phyloP scores from a whole-genome alignment of 441 rosid genomes.

The Corymbia citriodora region DNA sequence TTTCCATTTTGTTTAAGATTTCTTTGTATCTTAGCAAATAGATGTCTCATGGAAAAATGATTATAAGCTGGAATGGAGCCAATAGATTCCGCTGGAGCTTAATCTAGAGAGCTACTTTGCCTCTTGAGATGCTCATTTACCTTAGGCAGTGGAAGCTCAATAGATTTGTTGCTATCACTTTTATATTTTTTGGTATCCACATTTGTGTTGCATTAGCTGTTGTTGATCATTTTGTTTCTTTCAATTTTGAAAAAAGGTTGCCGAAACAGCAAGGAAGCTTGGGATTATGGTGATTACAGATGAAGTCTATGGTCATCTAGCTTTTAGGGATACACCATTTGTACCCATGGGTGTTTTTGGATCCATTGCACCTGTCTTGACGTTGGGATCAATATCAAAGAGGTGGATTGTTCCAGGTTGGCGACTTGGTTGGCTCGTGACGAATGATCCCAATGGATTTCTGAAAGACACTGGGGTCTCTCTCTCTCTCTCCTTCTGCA shows the following conservation, averaged over 20 bases:
- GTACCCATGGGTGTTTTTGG: slow-evolving; percentile 10
- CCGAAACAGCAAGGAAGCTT: slow-evolving; percentile 12
- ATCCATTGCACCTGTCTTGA: slow-evolving; percentile 1
- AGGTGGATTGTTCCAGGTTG: slow-evolving; percentile 13
- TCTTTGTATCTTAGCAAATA: neutral
- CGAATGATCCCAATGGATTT: slow-evolving; percentile 2
- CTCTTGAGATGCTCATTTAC: neutral
- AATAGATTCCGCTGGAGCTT: neutral
- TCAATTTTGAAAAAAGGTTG: neutral
- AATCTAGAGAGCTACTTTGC: neutral
- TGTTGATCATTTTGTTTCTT: neutral
- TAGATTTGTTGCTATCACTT: neutral
- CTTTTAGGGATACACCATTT: slow-evolving; percentile 5
- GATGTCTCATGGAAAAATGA: neutral
- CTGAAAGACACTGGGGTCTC: slow-evolving; percentile 1
- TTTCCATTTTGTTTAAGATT: neutral
- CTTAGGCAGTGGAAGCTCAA: neutral
- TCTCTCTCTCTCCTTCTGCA: neutral
- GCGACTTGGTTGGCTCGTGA: slow-evolving; percentile 11
- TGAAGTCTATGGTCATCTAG: slow-evolving; percentile 1
- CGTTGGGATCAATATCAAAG: slow-evolving; percentile 8
- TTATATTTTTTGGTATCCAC: neutral
- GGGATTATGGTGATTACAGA: slow-evolving; percentile 3
- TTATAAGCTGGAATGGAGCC: neutral
- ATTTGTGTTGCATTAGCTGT: neutral